Percentiles rank a stretch among this genome's conserved stretches.
Evolutionary conservation across 2,329 filamentous ascomycete genomes (phyloP).

Genomic region (Metarhizium rileyi): DNA sequence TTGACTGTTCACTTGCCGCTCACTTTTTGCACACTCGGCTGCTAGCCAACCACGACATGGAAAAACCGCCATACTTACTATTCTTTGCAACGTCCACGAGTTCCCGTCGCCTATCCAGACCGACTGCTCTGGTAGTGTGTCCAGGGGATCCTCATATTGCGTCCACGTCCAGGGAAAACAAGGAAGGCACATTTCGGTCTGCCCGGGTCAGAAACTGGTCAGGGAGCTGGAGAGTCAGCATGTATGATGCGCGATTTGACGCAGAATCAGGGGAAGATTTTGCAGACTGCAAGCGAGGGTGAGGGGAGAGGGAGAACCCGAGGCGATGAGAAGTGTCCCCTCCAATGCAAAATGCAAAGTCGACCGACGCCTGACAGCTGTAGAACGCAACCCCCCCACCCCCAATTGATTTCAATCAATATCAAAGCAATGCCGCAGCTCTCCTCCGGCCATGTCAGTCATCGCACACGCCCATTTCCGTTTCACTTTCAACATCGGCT

Average conservation of each 20-base stretch:
- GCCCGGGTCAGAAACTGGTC: background rate
- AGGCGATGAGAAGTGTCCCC: background rate
- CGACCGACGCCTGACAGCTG: background rate
- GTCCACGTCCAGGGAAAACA: conserved; percentile 42
- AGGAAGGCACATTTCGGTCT: conserved; percentile 39
- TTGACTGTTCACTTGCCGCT: conserved; percentile 6
- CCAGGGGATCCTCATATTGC: conserved; percentile 33
- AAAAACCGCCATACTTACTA: conserved; percentile 23
- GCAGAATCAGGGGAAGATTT: background rate
- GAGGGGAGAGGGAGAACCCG: background rate
- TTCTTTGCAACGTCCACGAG: conserved; percentile 26
- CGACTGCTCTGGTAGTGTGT: conserved; percentile 28
- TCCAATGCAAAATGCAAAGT: too few species aligned
- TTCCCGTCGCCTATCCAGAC: conserved; percentile 30
- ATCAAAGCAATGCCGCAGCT: background rate
- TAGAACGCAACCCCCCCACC: background rate
- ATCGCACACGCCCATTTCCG: background rate
- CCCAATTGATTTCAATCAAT: background rate
- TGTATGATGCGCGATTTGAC: background rate
- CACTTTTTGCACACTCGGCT: conserved; percentile 3
- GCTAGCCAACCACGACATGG: background rate
- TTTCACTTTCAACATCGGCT: background rate
- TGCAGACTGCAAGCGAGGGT: background rate
- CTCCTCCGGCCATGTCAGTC: background rate
- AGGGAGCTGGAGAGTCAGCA: background rate